A percentile compares a stretch with the other conserved stretches of the same genome.
These are phyloP conservation scores for Aquilaria agallochum DNA, from an alignment of 441 rosid species.

Conservation along the genomic window DNA sequence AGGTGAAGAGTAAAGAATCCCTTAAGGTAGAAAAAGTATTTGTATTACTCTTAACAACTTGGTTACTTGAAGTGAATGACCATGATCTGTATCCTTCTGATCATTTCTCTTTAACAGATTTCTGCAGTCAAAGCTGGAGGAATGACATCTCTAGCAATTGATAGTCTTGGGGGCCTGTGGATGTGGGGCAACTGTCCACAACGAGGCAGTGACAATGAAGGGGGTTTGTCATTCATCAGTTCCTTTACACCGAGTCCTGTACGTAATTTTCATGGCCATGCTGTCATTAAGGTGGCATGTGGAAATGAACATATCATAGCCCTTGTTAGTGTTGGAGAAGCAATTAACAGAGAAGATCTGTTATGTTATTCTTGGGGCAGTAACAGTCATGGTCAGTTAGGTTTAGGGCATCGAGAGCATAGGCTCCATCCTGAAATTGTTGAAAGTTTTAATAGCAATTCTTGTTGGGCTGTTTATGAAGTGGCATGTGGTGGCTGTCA, in stretches of 20 bases:
- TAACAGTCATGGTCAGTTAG: slow-evolving; percentile 77
- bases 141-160: slow-evolving; percentile 86
- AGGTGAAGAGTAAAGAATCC: slow-evolving; percentile 26
- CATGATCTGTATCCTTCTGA: slow-evolving; percentile 5
- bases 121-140: slow-evolving; percentile 76
- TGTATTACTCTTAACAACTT: neutral
- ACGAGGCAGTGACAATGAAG: slow-evolving; percentile 26
- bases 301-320: slow-evolving; percentile 87
- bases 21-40: slow-evolving; percentile 39
- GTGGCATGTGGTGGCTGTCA: slow-evolving; percentile 87
- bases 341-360: slow-evolving; percentile 37
- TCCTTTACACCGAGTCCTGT: slow-evolving; percentile 49
- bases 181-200: slow-evolving; percentile 89
- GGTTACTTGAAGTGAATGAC: no score
- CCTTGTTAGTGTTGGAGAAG: slow-evolving; percentile 55
- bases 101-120: slow-evolving; percentile 33
- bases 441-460: slow-evolving; percentile 45
- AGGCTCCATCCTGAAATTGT: slow-evolving; percentile 55
- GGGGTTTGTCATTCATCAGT: slow-evolving; percentile 43
- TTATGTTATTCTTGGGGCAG: slow-evolving; percentile 82
- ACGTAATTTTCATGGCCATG: slow-evolving; percentile 59
- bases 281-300: slow-evolving; percentile 89
- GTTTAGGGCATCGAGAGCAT: slow-evolving; percentile 65
- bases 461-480: slow-evolving; percentile 58
- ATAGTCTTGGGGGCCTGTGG: slow-evolving; percentile 72